Percentiles rank a stretch among this genome's conserved stretches.
Conservation (phyloP, 805 yeast genomes). For the Jamesozyma hellenica region DNA sequence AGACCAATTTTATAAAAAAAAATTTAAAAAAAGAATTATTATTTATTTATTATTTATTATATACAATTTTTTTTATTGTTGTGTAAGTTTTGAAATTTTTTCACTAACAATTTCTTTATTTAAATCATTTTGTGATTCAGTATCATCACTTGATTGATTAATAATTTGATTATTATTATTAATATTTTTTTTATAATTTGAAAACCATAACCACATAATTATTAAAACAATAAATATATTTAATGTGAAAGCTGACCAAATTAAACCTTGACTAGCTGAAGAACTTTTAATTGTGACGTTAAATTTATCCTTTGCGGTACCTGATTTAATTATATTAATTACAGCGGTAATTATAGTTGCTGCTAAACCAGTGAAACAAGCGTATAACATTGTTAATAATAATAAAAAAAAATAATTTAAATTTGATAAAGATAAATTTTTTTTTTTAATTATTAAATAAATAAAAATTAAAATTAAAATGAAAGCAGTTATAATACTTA, state of each 20-base stretch:
- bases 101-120: not conserved
- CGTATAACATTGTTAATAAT: slow-evolving; percentile 13
- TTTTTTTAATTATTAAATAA: slow-evolving; percentile 5
- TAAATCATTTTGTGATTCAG: slow-evolving; percentile 3
- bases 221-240: slow-evolving; percentile 15
- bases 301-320: slow-evolving; percentile 24
- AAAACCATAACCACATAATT: slow-evolving; percentile 7
- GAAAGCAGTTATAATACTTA: slow-evolving; percentile 20
- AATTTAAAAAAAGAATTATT: too few relatives aligned
- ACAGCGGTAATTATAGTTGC: slow-evolving; percentile 23
- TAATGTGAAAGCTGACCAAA: slow-evolving; percentile 25
- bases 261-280: slow-evolving; percentile 20
- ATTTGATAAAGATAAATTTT: slow-evolving; percentile 4
- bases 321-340: slow-evolving; percentile 24
- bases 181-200: not conserved
- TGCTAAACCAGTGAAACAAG: slow-evolving; percentile 23
- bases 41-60: too few relatives aligned
- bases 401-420: slow-evolving; percentile 13
- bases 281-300: slow-evolving; percentile 20
- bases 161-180: not conserved
- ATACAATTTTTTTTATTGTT: too few relatives aligned
- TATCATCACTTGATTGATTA: not conserved
- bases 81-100: too few relatives aligned
- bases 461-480: slow-evolving; percentile 11
- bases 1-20: slow-evolving; percentile 8